Conservation (phyloP, 768 basidiomycete genomes). For the Suillus spraguei region DNA sequence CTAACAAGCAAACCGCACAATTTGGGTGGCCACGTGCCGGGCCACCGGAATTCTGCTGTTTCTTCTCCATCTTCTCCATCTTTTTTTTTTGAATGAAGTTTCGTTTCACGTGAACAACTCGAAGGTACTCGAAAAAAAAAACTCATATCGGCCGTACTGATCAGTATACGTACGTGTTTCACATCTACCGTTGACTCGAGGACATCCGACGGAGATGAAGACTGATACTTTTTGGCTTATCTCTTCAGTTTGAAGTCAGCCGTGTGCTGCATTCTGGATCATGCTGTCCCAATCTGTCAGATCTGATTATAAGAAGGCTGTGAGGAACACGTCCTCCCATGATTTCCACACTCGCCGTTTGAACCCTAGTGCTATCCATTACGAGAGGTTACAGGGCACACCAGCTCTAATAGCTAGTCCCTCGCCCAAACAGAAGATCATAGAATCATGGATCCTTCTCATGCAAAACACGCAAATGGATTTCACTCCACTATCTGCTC, state of each 20-base stretch:
- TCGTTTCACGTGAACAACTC: slow-evolving; percentile 8
- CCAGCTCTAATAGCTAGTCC: neutral
- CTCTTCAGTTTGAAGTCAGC: neutral
- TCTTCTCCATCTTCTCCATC: slow-evolving; percentile 1
- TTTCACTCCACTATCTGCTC: slow-evolving; percentile 4
- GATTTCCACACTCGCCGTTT: neutral
- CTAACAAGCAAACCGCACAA: slow-evolving; percentile 27
- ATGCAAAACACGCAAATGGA: neutral
- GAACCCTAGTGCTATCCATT: neutral
- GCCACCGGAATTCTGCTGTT: slow-evolving; percentile 17
- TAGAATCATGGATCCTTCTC: neutral
- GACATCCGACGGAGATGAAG: slow-evolving; percentile 4
- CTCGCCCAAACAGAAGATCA: neutral
- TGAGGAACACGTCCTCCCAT: neutral
- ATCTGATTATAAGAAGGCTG: neutral
- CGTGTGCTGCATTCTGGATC: neutral
- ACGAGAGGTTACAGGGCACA: slow-evolving; percentile 1
- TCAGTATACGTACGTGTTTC: slow-evolving; percentile 4
- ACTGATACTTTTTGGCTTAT: slow-evolving; percentile 4
- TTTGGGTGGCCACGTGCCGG: slow-evolving; percentile 31
- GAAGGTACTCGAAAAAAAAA: slow-evolving; percentile 7
- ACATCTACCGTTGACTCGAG: neutral
- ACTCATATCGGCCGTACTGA: slow-evolving; percentile 3
- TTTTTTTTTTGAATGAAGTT: slow-evolving; percentile 5
- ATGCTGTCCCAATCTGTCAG: neutral